These are phyloP conservation scores for Calocybe gambosa DNA, from an alignment of 1,284 basidiomycete genomes.

Conservation along the genomic window DNA sequence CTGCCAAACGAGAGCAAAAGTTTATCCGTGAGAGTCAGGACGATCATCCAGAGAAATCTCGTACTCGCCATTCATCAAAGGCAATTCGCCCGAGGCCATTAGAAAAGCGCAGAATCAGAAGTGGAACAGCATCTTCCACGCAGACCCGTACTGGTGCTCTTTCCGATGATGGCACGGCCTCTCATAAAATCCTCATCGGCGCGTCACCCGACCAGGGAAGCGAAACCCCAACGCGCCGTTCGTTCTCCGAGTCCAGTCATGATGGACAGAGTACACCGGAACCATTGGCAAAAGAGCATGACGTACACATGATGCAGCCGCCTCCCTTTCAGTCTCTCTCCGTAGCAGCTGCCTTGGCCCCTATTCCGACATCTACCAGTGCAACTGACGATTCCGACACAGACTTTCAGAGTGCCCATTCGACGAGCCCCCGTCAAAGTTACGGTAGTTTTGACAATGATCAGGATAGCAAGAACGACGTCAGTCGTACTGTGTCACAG, in stretches of 20 bases:
- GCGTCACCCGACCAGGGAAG: constrained; percentile 24
- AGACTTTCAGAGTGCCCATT: constrained; percentile 81
- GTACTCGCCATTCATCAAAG: constrained; percentile 28
- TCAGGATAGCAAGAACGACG: constrained; percentile 6
- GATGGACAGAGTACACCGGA: constrained; percentile 22
- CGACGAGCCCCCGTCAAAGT: constrained; percentile 61
- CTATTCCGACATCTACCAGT: constrained; percentile 32
- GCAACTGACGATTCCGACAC: constrained; percentile 73
- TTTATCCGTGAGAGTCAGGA: constrained; percentile 42
- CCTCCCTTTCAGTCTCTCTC: constrained; percentile 25
- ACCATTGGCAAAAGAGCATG: constrained; percentile 21
- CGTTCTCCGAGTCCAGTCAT: constrained; percentile 26
- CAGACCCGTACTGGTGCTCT: constrained; percentile 28
- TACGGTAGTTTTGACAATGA: constrained; percentile 38
- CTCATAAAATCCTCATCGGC: constrained; percentile 16
- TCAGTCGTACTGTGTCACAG: neutral
- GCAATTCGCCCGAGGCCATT: constrained; percentile 24
- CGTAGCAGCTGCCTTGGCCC: constrained; percentile 33
- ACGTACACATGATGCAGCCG: constrained; percentile 21
- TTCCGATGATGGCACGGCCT: constrained; percentile 24
- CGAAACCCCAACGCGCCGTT: constrained; percentile 31
- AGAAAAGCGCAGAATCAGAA: constrained; percentile 33
- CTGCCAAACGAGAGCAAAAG: constrained; percentile 35
- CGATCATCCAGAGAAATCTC: constrained; percentile 34
- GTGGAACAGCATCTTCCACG: constrained; percentile 44